A percentile compares a stretch with the other conserved stretches of the same genome.
Evolutionary conservation across 2,329 filamentous ascomycete genomes (phyloP).

Genomic region (Stagonosporopsis cucurbitacearum): DNA sequence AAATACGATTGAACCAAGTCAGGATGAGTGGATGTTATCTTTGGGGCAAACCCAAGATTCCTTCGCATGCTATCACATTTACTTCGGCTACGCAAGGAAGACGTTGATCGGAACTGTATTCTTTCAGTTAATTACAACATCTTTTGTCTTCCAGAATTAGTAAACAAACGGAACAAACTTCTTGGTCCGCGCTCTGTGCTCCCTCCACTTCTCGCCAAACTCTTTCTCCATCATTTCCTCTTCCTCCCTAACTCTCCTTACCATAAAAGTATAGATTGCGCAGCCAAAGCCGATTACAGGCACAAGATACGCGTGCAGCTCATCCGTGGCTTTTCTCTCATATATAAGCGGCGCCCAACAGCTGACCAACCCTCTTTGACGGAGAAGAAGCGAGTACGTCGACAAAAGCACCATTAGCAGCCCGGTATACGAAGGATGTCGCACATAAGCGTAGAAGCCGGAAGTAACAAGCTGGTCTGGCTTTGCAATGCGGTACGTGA

Average conservation of each 20-base stretch:
- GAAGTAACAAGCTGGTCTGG: slow-evolving; percentile 56
- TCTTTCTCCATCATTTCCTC: slow-evolving; percentile 57
- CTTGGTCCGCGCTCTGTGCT: slow-evolving; percentile 57
- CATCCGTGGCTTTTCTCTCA: slow-evolving; percentile 53
- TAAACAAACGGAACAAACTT: slow-evolving; percentile 55
- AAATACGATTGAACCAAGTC: too few relatives aligned
- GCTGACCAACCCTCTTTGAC: slow-evolving; percentile 27
- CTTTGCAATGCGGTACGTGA: slow-evolving; percentile 60
- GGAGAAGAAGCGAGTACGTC: slow-evolving; percentile 9
- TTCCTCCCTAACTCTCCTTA: slow-evolving; percentile 22
- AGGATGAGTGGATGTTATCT: background rate
- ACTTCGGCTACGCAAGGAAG: too few relatives aligned
- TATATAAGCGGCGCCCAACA: slow-evolving; percentile 24
- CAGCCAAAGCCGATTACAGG: slow-evolving; percentile 5
- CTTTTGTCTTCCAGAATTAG: background rate
- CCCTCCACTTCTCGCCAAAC: slow-evolving; percentile 59
- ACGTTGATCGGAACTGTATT: background rate
- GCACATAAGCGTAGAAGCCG: slow-evolving; percentile 58
- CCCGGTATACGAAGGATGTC: slow-evolving; percentile 62
- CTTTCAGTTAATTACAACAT: too few relatives aligned
- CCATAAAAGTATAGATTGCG: slow-evolving; percentile 12
- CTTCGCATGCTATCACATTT: too few relatives aligned
- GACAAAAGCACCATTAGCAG: slow-evolving; percentile 45
- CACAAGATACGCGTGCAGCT: slow-evolving; percentile 29
- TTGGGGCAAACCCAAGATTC: too few relatives aligned